Percentiles rank a stretch among this genome's conserved stretches.
Conservation (phyloP, 2,329 filamentous ascomycete genomes). For the Ophiostoma himal-ulmi region DNA sequence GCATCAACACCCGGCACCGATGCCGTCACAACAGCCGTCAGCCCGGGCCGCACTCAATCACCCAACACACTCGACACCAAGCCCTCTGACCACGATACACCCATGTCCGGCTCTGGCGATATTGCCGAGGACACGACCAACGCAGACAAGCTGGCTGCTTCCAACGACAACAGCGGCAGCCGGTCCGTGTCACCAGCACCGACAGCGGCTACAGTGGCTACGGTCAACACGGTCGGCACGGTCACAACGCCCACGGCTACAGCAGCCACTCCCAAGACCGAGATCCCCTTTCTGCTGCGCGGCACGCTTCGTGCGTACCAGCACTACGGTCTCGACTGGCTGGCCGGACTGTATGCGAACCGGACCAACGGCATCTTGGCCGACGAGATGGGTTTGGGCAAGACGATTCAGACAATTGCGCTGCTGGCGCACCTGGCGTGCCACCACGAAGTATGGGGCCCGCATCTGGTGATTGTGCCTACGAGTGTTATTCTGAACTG, state of each 20-base stretch:
- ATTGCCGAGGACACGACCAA: background rate
- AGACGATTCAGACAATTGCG: slow-evolving; percentile 97
- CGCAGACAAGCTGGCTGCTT: background rate
- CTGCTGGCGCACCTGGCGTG: slow-evolving; percentile 88
- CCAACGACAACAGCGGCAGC: slow-evolving; percentile 29
- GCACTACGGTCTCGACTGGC: slow-evolving; percentile 94
- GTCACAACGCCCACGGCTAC: background rate
- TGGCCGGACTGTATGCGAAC: slow-evolving; percentile 85
- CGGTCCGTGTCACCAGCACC: slow-evolving; percentile 33
- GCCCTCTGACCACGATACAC: slow-evolving; percentile 44
- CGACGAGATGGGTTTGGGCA: slow-evolving; percentile 97
- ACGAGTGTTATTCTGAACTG: slow-evolving; percentile 99
- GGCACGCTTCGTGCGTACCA: slow-evolving; percentile 93
- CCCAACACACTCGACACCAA: slow-evolving; percentile 48
- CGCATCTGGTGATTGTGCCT: slow-evolving; percentile 90
- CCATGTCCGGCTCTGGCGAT: slow-evolving; percentile 14
- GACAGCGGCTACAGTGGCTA: background rate
- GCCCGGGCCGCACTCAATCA: slow-evolving; percentile 43
- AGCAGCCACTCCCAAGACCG: slow-evolving; percentile 49
- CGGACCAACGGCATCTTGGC: slow-evolving; percentile 93
- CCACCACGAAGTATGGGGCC: slow-evolving; percentile 86
- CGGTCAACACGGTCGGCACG: background rate
- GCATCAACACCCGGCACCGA: slow-evolving; percentile 40
- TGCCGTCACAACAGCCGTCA: slow-evolving; percentile 39
- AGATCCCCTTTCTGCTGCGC: slow-evolving; percentile 74